A percentile compares a stretch with the other conserved stretches of the same genome.
These are phyloP conservation scores for Brettanomyces bruxellensis DNA, from an alignment of 805 yeast species.

Conservation along the genomic window DNA sequence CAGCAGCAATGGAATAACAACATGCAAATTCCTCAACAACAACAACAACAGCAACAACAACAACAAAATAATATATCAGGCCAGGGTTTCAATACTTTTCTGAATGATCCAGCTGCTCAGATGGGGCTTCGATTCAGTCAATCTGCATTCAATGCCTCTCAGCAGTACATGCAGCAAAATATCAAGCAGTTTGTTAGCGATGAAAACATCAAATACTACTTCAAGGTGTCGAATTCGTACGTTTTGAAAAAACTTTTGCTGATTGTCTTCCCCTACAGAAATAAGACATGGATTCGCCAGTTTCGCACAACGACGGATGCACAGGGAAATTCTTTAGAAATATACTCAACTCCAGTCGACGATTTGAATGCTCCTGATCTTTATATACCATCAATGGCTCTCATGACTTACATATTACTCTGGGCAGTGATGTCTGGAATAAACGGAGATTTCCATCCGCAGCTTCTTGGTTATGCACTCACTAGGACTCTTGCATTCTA, in stretches of 20 bases:
- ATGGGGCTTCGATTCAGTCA: conserved; percentile 87
- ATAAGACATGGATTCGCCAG: conserved; percentile 72
- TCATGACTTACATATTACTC: conserved; percentile 74
- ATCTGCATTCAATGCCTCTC: conserved; percentile 73
- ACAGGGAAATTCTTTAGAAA: conserved; percentile 19
- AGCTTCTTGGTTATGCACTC: conserved; percentile 77
- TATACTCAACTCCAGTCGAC: conserved; percentile 67
- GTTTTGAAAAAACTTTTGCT: conserved; percentile 66
- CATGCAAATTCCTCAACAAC: conserved; percentile 12
- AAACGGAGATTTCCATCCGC: conserved; percentile 87
- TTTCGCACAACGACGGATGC: conserved; percentile 28
- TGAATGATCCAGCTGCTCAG: conserved; percentile 72
- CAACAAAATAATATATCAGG: conserved; percentile 15
- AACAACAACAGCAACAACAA: conserved; percentile 10
- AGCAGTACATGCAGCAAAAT: conserved; percentile 69
- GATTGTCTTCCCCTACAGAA: conserved; percentile 78
- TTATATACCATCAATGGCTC: conserved; percentile 92
- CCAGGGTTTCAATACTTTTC: conserved; percentile 31
- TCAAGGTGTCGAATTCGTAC: conserved; percentile 84
- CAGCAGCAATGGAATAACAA: conserved; percentile 16
- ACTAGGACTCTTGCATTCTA: conserved; percentile 82
- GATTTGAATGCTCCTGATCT: conserved; percentile 95
- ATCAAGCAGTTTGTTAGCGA: conserved; percentile 42
- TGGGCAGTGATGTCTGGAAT: conserved; percentile 83
- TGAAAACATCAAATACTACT: conserved; percentile 69